Percentiles rank a stretch among this genome's conserved stretches.
Conservation (phyloP, 768 basidiomycete genomes). For the Lactarius deliciosus region DNA sequence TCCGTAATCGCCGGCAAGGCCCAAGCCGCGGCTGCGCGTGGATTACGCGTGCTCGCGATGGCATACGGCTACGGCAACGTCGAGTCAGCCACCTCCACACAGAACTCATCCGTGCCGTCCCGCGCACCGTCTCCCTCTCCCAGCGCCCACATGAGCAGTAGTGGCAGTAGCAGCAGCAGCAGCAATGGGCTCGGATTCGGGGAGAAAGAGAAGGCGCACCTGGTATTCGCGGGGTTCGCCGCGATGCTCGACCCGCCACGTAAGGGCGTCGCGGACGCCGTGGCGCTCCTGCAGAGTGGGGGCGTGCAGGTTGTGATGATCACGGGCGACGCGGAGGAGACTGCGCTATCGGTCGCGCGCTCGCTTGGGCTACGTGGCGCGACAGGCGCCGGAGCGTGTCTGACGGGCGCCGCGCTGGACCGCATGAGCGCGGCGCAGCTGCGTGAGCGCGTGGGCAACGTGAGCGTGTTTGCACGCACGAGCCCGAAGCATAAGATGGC, state of each 20-base stretch:
- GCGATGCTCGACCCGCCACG: constrained; percentile 96
- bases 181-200: constrained; percentile 19
- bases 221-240: constrained; percentile 91
- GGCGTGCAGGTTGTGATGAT: constrained; percentile 99
- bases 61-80: constrained; percentile 78
- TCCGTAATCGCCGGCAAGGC: constrained; percentile 71
- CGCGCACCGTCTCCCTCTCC: constrained; percentile 32
- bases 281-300: constrained; percentile 73
- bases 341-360: constrained; percentile 84
- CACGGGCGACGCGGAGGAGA: constrained; percentile 91
- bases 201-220: constrained; percentile 43
- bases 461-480: constrained; percentile 92
- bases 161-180: neutral
- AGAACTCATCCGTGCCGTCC: constrained; percentile 27
- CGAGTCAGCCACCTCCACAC: constrained; percentile 37
- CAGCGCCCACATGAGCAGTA: constrained; percentile 33
- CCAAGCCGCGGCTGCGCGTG: constrained; percentile 65
- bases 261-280: constrained; percentile 89
- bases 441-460: constrained; percentile 73
- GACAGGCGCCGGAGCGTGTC: constrained; percentile 34
- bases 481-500: constrained; percentile 98
- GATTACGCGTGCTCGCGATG: constrained; percentile 88
- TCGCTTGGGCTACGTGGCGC: constrained; percentile 80
- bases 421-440: constrained; percentile 78
- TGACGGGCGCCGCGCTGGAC: constrained; percentile 68